Conservation (phyloP, 192 early-diverging fungal species). For the Coemansia sp. region DNA sequence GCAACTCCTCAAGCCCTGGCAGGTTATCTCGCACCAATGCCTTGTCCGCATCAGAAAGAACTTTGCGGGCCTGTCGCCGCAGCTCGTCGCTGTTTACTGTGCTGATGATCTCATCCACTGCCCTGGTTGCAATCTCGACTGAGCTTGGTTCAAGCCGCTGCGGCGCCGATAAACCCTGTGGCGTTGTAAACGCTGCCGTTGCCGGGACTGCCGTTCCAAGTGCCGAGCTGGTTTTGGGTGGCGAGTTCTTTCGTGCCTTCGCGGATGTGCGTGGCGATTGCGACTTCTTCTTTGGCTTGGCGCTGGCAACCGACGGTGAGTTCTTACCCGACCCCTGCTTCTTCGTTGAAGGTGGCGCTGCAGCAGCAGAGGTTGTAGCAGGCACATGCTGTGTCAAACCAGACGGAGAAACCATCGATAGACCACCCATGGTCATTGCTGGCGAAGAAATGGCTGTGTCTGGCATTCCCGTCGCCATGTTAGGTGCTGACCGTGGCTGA, state of each 20-base stretch:
- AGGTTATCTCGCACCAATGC: slow-evolving; percentile 19
- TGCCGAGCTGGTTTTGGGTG: not conserved
- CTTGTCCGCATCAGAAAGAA: slow-evolving; percentile 30
- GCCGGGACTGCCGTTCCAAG: not conserved
- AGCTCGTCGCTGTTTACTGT: slow-evolving; percentile 6
- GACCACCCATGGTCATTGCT: slow-evolving; percentile 17
- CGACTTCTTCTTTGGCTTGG: slow-evolving; percentile 49
- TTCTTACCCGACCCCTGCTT: slow-evolving; percentile 32
- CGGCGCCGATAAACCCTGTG: not conserved
- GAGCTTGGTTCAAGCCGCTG: slow-evolving; percentile 22
- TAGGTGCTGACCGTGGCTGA: not conserved
- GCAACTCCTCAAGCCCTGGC: slow-evolving; percentile 15
- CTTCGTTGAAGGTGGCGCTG: slow-evolving; percentile 13
- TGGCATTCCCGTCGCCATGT: slow-evolving; percentile 13
- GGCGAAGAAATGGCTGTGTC: slow-evolving; percentile 19
- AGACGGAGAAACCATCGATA: not conserved
- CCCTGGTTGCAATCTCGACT: slow-evolving; percentile 23
- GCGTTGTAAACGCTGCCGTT: not conserved
- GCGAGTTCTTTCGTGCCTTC: slow-evolving; percentile 38
- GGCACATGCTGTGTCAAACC: slow-evolving; percentile 5
- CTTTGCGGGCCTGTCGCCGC: slow-evolving; percentile 4
- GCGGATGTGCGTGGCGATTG: slow-evolving; percentile 42
- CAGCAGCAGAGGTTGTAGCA: slow-evolving; percentile 6
- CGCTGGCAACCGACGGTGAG: slow-evolving; percentile 29
- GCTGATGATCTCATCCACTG: slow-evolving; percentile 16